These are phyloP conservation scores for Talinum fruticosum DNA, from an alignment of 148 eudicot genomes.

Conservation along the genomic window DNA sequence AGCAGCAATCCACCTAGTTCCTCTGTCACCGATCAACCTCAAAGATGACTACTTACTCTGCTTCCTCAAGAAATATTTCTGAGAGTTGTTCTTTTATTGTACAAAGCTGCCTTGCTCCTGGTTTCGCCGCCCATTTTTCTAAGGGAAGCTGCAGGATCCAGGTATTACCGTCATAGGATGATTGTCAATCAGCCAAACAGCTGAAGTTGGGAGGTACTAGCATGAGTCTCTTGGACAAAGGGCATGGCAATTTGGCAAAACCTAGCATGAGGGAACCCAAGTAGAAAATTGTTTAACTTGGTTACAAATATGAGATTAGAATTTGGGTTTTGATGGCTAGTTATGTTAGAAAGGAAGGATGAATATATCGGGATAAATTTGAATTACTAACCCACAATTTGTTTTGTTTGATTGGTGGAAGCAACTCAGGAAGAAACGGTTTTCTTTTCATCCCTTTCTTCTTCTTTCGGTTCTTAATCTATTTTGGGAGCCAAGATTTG, in stretches of 20 bases:
- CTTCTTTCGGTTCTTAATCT: too few relatives aligned
- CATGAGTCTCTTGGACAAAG: slow-evolving; percentile 5
- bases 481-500: not conserved
- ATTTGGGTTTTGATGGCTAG: slow-evolving; percentile 2
- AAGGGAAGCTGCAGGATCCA: slow-evolving; percentile 36
- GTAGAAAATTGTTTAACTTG: slow-evolving; percentile 9
- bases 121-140: slow-evolving; percentile 25
- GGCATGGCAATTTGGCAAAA: slow-evolving; percentile 16
- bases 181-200: slow-evolving; percentile 10
- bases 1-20: slow-evolving; percentile 47
- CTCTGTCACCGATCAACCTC: slow-evolving; percentile 52
- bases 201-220: slow-evolving; percentile 13
- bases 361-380: not conserved
- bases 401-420: slow-evolving; percentile 8
- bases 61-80: not conserved
- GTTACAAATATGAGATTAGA: slow-evolving; percentile 15
- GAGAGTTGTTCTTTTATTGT: slow-evolving; percentile 19
- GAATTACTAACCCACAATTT: slow-evolving; percentile 20
- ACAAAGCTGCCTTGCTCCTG: slow-evolving; percentile 26
- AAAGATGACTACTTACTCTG: slow-evolving; percentile 31
- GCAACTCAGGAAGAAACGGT: slow-evolving; percentile 4
- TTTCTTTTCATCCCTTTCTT: not conserved
- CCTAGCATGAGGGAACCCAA: slow-evolving; percentile 1
- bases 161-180: slow-evolving; percentile 27
- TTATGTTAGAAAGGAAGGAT: slow-evolving; percentile 6